Evolutionary conservation across 441 rosid species (phyloP), one percentile per base, ranked within the genome.

Genomic region (Viola pubescens): DNA sequence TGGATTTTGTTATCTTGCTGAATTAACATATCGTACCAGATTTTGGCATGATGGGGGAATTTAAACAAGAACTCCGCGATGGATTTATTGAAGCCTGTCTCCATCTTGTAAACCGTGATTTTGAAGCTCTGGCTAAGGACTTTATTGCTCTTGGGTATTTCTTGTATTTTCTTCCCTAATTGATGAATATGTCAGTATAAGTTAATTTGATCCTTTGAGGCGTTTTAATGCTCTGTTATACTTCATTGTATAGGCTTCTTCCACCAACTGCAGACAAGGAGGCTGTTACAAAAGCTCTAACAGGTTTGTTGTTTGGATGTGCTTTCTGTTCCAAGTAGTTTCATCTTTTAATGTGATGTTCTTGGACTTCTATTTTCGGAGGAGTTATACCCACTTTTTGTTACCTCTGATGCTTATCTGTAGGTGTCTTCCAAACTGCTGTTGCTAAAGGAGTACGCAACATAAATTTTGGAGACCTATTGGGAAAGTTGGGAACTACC

Each of bases 41-140:
- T 92, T 92, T 92, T 71, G 98, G 98, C 51, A 92, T 92, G 98
- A 87, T 92, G 97, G 95, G 98, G 69, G 94, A 92, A 71, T 92
- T 92, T 75, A 83, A 80, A 70, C 87, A 91, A 81, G 97, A 89
- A 70, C 64, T 89, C 69, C 96, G 95, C 16, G 88, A 84, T 60
- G 95, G 91, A 63, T 89, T 92, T 74, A 85, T 89, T 58, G 89
- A 89, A 82, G 98, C 98, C 60, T 92, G 98, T 76, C 91, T 92
- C 62, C 95, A 92, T 77, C 98, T 89, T 50, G 98, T 92, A 57
- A 92, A 92, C 70, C 95, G 95, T 64, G 95, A 92, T 77, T 92
- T 80, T 82, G 84, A 82, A 72, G 86, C 94, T 6, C 75, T 92
- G 68, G 85, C 95, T 63, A 79, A 78, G 72, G 98, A 92, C 82